Evolutionary conservation across 768 basidiomycete genomes (phyloP), one percentile per base, ranked within the genome.

Genomic region (Paxillus rubicundulus): DNA sequence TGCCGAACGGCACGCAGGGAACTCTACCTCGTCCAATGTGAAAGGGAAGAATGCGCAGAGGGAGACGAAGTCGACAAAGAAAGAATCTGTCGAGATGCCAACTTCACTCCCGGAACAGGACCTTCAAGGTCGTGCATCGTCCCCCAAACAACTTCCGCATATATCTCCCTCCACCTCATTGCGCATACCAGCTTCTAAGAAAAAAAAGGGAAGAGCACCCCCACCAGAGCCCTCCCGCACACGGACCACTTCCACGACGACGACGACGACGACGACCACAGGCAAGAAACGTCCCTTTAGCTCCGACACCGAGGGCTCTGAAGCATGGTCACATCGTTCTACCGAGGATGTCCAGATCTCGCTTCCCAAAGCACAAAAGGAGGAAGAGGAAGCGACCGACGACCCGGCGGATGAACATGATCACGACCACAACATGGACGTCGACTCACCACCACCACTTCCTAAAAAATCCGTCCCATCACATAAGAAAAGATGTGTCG

Each of bases 61-160:
- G 8, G 42, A 40, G 34, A 58, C 50, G 42, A 61, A 50, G 30
- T 27, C 44, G 21, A 50, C 54, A 5, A 66, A 61, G 45, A 38
- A 17, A 30, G 75, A 77, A 51, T 61, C 51, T 42, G 62, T 60
- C 9, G 69, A 76, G 48, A 66, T 85, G 12, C 84, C 84, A 6
- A 85, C 84, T 0, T 87, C 85, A 16, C 69, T 81, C 40, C 82
- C 84, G 3, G 77, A 79, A 36, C 79, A 85, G 61, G 80, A 82
- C 39, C 60, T 63, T 32, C 60, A 57, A 14, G 40, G 30, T 16
- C 53, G 61, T n/a, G 24, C 52, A 6, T 43, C 36, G 10, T 49
- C 58, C 40, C 48, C 48, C 32, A 50, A 14, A 30, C 54, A 53
- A 34, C 48, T 47, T 34, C 61, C 54, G 42, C 37, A 47, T 1